Evolutionary conservation across 805 yeast genomes (phyloP), one percentile per base, ranked within the genome.

Genomic region (Komagataella kurtzmanii): DNA sequence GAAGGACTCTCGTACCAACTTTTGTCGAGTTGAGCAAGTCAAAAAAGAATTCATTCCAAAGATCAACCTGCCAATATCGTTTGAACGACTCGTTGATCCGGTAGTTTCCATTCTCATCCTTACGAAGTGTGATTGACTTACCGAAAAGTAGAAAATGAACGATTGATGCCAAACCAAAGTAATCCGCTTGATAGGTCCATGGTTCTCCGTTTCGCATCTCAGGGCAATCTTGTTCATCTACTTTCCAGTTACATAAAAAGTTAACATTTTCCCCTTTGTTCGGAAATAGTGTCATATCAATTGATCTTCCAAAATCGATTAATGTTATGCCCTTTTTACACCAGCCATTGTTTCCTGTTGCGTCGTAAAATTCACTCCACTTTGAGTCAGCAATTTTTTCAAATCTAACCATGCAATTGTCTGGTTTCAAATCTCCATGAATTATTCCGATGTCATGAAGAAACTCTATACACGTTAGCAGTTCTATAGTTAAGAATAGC

Each of bases 361-460:
- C 54, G 43, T 61, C 58, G 52, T 71, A 74, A 17, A 48, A 49
- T 40, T 56, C 64, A 40, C 52, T 30, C 50, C 54, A 50, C 54
- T 54, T 7, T 52, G 51, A 18, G n/a, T 54, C 55, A 4, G 56
- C 58, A 0, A 54, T 56, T 24, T 59, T 53, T 14, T 68, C 66
- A 45, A 85, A 71, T 45, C 85, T 65, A 0, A 88, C 60, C 95
- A 89, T 85, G 56, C 93, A 85, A 61, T 88, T 89, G 55, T 86
- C 96, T 0, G 96, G 83, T 60, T 85, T 86, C 51, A 89, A 64
- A 62, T 89, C 95, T 1, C 96, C 95, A 66, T 89, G 97, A 10
- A 89, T 70, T 1, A 89, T 79, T 0, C 83, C 83, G 14, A 75
- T 64, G 0, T 65, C 62, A 60, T 89, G 97, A n/a, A 90, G 64